phyloP scores from a whole-genome alignment of 192 early-diverging fungal species.

The Jimgerdemannia flammicorona region DNA sequence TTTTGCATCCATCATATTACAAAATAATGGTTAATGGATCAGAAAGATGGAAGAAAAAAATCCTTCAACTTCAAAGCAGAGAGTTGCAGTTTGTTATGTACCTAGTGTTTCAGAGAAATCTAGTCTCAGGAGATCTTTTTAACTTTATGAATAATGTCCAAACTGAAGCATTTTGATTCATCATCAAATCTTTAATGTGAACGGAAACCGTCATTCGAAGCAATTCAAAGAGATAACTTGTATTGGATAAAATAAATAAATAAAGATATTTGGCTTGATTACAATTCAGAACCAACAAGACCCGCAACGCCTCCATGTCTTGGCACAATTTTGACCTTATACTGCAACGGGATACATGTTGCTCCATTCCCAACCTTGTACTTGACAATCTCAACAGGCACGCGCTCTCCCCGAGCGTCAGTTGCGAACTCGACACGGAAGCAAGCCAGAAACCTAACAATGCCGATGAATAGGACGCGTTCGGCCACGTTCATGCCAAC shows the following conservation, averaged over 20 bases:
- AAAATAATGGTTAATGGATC: too few species aligned
- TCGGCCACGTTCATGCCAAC: conserved; percentile 35
- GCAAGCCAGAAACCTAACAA: conserved; percentile 14
- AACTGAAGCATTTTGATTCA: too few species aligned
- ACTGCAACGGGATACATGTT: background rate
- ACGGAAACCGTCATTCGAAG: too few species aligned
- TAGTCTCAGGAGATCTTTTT: too few species aligned
- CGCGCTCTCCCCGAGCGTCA: conserved; percentile 2
- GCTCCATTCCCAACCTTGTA: background rate
- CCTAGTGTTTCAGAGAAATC: too few species aligned
- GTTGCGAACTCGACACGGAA: conserved; percentile 18
- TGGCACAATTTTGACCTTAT: background rate
- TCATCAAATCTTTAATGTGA: too few species aligned
- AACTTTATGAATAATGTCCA: too few species aligned
- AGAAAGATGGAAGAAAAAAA: too few species aligned
- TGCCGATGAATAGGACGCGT: conserved; percentile 21
- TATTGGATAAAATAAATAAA: background rate
- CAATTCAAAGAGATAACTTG: too few species aligned
- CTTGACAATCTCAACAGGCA: background rate
- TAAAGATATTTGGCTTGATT: background rate
- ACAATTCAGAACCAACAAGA: background rate
- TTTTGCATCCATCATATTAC: too few species aligned
- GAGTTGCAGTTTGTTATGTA: too few species aligned
- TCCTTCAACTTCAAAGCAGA: too few species aligned
- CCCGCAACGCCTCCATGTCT: background rate